Evolutionary conservation across 225 moss, liverwort and hornwort species (phyloP).

Genomic region (Pseudisothecium myosuroides): DNA sequence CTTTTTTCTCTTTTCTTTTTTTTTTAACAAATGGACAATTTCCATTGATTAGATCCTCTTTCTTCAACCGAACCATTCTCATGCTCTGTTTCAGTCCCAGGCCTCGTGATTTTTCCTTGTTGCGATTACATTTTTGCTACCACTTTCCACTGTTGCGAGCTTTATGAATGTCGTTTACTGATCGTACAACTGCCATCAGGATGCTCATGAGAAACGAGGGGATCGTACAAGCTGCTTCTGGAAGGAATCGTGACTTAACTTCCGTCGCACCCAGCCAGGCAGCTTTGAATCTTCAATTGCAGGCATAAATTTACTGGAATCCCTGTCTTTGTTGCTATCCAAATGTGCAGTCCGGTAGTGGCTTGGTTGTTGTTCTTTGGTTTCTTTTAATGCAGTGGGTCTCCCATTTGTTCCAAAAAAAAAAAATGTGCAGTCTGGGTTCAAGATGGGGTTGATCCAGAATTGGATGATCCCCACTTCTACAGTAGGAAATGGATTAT

Average conservation of each 20-base stretch:
- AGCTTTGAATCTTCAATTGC: background rate
- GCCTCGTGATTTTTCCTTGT: too few species aligned
- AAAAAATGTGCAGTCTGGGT: background rate
- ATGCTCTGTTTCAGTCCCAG: background rate
- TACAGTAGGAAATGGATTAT: too few species aligned
- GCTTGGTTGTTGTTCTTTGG: too few species aligned
- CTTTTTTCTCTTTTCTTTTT: too few species aligned
- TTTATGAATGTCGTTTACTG: background rate
- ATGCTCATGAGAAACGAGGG: background rate
- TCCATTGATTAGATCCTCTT: too few species aligned
- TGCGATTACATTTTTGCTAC: background rate
- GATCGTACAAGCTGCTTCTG: background rate
- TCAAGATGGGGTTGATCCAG: background rate
- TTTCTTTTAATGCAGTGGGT: too few species aligned
- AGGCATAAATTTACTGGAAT: background rate
- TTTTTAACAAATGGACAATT: too few species aligned
- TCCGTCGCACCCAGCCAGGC: too few species aligned
- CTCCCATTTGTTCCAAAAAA: too few species aligned
- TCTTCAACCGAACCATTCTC: background rate
- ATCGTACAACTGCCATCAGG: background rate
- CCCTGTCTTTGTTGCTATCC: background rate
- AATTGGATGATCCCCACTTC: rapidly evolving
- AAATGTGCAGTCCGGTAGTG: background rate
- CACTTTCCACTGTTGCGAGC: background rate
- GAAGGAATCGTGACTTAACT: background rate